These are phyloP conservation scores for Melaleuca alternifolia DNA, from an alignment of 345 rosid species.

Conservation along the genomic window DNA sequence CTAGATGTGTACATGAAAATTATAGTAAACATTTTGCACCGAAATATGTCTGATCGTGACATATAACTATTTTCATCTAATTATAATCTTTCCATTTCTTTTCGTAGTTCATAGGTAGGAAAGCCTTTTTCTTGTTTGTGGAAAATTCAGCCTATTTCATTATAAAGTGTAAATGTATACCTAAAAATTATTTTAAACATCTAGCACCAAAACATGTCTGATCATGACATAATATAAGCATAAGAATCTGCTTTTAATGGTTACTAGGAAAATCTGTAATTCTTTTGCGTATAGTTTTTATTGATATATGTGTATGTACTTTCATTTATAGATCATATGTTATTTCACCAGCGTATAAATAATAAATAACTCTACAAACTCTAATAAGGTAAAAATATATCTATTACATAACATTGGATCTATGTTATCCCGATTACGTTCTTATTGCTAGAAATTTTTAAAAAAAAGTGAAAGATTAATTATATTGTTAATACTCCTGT, in stretches of 20 bases:
- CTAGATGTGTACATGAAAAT: background rate
- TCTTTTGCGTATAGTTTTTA: background rate
- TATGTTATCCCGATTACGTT: background rate
- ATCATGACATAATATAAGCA: background rate
- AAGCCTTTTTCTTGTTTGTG: background rate
- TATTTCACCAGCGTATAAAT: background rate
- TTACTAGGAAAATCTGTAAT: background rate
- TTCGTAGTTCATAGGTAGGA: background rate
- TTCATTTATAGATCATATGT: background rate
- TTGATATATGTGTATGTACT: background rate
- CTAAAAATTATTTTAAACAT: background rate
- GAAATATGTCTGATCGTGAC: background rate
- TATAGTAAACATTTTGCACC: background rate
- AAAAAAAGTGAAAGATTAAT: background rate
- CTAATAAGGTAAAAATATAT: background rate
- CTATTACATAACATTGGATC: background rate
- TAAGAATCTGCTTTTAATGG: background rate
- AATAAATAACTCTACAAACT: background rate
- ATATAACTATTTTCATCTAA: background rate
- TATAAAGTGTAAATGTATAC: background rate
- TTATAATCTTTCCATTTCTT: background rate
- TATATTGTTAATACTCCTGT: background rate
- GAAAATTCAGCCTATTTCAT: background rate
- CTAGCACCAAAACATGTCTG: background rate
- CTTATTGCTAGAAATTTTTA: background rate